Evolutionary conservation across 1,139 yeast genomes (phyloP).

Genomic region (Magnusiomyces ingens): DNA sequence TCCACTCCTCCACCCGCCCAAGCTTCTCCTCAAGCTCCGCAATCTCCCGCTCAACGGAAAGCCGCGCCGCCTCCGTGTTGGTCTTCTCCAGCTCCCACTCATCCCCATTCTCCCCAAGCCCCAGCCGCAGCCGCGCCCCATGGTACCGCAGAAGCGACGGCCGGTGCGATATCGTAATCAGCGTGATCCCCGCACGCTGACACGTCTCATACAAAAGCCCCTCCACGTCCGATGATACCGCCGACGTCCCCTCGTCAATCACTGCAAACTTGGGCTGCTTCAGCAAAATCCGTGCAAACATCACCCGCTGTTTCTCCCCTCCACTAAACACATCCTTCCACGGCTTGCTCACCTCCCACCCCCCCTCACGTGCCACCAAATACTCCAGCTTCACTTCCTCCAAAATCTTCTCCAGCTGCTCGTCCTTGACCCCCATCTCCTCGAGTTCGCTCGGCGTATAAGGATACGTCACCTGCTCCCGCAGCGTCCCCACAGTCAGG

Average conservation of each 20-base stretch:
- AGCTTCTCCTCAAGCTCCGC: conserved; percentile 28
- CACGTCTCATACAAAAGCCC: conserved; percentile 77
- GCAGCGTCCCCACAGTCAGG: conserved; percentile 66
- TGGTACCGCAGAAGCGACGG: conserved; percentile 84
- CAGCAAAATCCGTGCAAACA: conserved; percentile 81
- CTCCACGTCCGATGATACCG: conserved; percentile 87
- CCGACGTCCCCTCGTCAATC: conserved; percentile 89
- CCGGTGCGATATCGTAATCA: conserved; percentile 79
- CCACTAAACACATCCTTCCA: conserved; percentile 94
- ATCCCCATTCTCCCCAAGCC: conserved; percentile 48
- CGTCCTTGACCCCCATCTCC: conserved; percentile 63
- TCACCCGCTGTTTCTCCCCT: conserved; percentile 89
- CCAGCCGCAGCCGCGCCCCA: conserved; percentile 55
- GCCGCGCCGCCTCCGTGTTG: conserved; percentile 25
- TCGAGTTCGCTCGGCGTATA: conserved; percentile 72
- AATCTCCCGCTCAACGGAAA: conserved; percentile 34
- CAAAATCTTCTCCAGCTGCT: conserved; percentile 59
- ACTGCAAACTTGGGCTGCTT: conserved; percentile 77
- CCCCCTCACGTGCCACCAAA: conserved; percentile 57
- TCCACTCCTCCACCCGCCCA: conserved; percentile 29
- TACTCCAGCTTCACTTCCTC: conserved; percentile 76
- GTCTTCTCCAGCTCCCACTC: conserved; percentile 40
- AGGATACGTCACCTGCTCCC: conserved; percentile 88
- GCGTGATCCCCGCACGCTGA: conserved; percentile 63
- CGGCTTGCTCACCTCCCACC: conserved; percentile 55